Percentiles rank a stretch among this genome's conserved stretches.
These are phyloP conservation scores for Bipolaris sorokiniana DNA, from an alignment of 2,329 filamentous ascomycete species.

Conservation along the genomic window DNA sequence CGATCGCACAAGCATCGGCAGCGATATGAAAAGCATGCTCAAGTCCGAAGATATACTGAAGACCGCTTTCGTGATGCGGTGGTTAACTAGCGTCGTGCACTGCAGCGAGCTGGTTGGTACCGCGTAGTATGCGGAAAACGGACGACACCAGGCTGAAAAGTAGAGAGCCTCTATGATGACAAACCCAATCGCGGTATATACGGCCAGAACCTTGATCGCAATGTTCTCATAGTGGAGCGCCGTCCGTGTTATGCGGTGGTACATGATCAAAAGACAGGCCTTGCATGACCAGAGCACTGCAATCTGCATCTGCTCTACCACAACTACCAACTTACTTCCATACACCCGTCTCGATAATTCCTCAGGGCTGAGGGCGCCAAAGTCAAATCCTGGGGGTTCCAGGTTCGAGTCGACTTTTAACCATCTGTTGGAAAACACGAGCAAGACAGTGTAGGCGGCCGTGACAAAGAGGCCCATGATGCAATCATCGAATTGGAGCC, in stretches of 20 bases:
- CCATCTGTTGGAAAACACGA: constrained; percentile 57
- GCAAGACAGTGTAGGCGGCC: constrained; percentile 56
- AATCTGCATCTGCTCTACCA: constrained; percentile 61
- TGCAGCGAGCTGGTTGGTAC: constrained; percentile 52
- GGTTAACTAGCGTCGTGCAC: constrained; percentile 43
- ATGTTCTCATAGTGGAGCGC: constrained; percentile 36
- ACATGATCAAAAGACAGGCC: constrained; percentile 61
- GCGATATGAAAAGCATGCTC: constrained; percentile 53
- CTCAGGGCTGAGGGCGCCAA: constrained; percentile 47
- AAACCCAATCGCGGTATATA: constrained; percentile 57
- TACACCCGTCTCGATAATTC: constrained; percentile 43
- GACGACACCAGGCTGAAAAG: constrained; percentile 62
- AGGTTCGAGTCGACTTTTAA: constrained; percentile 52
- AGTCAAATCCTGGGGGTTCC: constrained; percentile 54
- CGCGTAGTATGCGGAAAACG: constrained; percentile 59
- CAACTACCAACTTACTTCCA: constrained; percentile 58
- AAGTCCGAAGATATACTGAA: constrained; percentile 56
- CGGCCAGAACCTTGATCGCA: constrained; percentile 53
- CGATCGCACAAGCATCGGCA: constrained; percentile 55
- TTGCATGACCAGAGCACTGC: constrained; percentile 61
- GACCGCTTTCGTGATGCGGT: constrained; percentile 50
- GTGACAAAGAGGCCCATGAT: constrained; percentile 60
- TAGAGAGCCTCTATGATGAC: constrained; percentile 57
- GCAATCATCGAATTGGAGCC: constrained; percentile 64
- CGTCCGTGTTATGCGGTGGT: constrained; percentile 56